Base-by-base conservation (phyloP, 2,329 filamentous ascomycete genomes). In the Aspergillus vadensis region DNA sequence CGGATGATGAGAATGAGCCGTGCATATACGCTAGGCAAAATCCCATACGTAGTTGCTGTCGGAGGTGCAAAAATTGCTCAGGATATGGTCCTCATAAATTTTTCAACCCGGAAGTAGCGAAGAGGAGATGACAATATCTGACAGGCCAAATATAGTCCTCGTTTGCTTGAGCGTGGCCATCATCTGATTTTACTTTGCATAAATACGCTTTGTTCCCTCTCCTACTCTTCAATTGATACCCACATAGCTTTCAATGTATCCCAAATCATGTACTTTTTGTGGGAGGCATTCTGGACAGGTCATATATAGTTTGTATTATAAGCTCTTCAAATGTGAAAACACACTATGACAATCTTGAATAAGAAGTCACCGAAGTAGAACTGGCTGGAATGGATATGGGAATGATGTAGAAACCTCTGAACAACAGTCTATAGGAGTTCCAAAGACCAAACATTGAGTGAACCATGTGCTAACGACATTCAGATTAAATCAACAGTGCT, bases 181-280 rank as follows among this genome's bases (percentile, higher is more conserved):
- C n/a, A 3, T 50, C 30, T 30, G 25, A 27, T 10, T 6, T 7
- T 27, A n/a, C n/a, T 15, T n/a, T 50, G 23, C n/a, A 12, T 2
- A 32, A 50, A 10, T 30, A 30, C 27, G 23, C n/a, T 32, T 32
- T 25, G 17, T 32, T 27, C 15, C 21, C n/a, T 49, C 44, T 27
- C 8, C 19, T 49, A 7, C 21, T 50, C 25, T 50, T 17, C n/a
- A 49, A 49, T 63, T 57, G 48, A 63, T 64, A 63, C 65, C 65
- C 55, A 63, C 41, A 32, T 54, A 60, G 54, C 61, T 55, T 61
- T 23, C 27, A 53, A 50, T 21, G 25, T 17, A 50, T 50, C 25
- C 25, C 14, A 17, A 25, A 5, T 17, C 12, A 30, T 50, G 27
- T 50, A 30, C 6, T n/a, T 15, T 21, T 23, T 3, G 30, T 17